phyloP scores from a whole-genome alignment of 1,284 basidiomycete species.

The Golubevia pallescens region DNA sequence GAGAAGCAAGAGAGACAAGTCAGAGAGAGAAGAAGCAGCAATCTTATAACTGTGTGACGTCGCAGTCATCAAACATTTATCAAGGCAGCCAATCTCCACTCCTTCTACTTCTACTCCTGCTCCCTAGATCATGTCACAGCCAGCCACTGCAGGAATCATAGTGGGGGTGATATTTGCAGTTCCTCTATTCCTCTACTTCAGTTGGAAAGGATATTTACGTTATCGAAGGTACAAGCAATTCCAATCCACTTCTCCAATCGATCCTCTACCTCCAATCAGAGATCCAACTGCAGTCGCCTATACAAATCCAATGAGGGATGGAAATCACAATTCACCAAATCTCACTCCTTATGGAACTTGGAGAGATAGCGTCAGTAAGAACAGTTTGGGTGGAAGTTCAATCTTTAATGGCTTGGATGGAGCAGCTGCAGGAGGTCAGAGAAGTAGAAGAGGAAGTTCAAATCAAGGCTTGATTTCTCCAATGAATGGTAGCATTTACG shows the following conservation, averaged over 20 bases:
- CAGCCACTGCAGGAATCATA: slow-evolving; percentile 37
- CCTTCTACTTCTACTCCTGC: too few relatives aligned
- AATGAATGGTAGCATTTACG: neutral
- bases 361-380: slow-evolving; percentile 10
- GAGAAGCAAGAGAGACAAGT: too few relatives aligned
- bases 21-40: too few relatives aligned
- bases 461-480: neutral
- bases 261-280: slow-evolving; percentile 27
- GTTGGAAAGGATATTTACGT: slow-evolving; percentile 35
- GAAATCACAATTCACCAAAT: slow-evolving; percentile 9
- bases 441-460: neutral
- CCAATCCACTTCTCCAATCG: neutral
- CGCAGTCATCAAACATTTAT: too few relatives aligned
- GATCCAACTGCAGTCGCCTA: slow-evolving; percentile 28
- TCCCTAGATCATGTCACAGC: slow-evolving; percentile 54
- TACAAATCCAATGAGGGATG: slow-evolving; percentile 11
- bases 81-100: too few relatives aligned
- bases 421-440: slow-evolving; percentile 15
- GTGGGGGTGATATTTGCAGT: slow-evolving; percentile 44
- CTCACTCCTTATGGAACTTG: slow-evolving; percentile 3
- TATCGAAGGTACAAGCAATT: slow-evolving; percentile 2
- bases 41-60: too few relatives aligned
- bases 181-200: slow-evolving; percentile 24
- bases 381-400: slow-evolving; percentile 6
- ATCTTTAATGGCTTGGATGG: slow-evolving; percentile 15